Evolutionary conservation across 305 asterid genomes (phyloP).

Genomic region (Withania somnifera): DNA sequence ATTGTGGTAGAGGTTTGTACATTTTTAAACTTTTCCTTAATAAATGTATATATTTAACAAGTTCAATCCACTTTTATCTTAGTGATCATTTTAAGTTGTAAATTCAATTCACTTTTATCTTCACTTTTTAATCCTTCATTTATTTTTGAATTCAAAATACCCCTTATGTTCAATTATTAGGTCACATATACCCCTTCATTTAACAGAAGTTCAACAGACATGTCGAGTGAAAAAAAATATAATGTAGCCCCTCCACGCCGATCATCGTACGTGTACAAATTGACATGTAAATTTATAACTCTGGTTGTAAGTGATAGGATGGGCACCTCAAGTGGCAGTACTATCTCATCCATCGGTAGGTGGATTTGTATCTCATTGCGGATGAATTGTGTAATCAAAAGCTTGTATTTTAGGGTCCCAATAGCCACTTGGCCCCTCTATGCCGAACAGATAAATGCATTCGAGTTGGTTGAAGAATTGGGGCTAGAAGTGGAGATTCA

Average conservation of each 20-base stretch:
- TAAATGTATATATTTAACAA: background rate
- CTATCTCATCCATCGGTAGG: slow-evolving; percentile 32
- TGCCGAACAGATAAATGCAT: slow-evolving; percentile 35
- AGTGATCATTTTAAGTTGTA: background rate
- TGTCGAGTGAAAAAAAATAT: too few relatives aligned
- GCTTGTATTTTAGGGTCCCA: slow-evolving; percentile 37
- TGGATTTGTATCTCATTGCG: slow-evolving; percentile 43
- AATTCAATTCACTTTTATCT: too few relatives aligned
- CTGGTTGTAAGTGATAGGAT: slow-evolving; percentile 47
- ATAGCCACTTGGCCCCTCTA: slow-evolving; percentile 28
- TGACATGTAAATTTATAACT: too few relatives aligned
- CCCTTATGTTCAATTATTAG: too few relatives aligned
- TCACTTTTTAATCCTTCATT: too few relatives aligned
- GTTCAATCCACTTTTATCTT: background rate
- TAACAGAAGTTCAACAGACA: too few relatives aligned
- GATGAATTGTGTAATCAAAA: slow-evolving; percentile 33
- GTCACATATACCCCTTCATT: too few relatives aligned
- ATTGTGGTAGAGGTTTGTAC: background rate
- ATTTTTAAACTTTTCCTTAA: background rate
- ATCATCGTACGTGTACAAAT: too few relatives aligned
- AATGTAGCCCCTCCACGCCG: too few relatives aligned
- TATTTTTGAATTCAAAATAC: too few relatives aligned
- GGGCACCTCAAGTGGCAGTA: slow-evolving; percentile 45
- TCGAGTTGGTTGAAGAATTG: slow-evolving; percentile 22
- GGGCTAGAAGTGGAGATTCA: slow-evolving; percentile 28